Conservation (phyloP, 164 flowering plant genomes). For the Saururus chinensis region DNA sequence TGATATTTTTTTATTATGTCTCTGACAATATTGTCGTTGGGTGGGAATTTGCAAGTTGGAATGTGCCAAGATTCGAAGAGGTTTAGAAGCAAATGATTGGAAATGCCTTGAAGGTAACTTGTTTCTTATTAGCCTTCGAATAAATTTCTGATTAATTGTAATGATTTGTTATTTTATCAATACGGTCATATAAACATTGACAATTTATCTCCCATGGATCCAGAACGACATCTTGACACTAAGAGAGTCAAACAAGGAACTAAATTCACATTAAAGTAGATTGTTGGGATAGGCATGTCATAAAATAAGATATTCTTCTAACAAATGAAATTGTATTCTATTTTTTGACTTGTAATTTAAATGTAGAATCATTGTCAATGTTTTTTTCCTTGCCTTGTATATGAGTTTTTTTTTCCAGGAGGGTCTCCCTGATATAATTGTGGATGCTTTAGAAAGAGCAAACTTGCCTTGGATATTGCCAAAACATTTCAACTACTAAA, state of each 20-base stretch:
- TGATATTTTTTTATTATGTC: too few species aligned
- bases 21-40: conserved; percentile 24
- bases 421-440: conserved; percentile 63
- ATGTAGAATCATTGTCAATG: not conserved
- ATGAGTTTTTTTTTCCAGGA: conserved; percentile 35
- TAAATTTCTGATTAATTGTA: too few species aligned
- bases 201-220: not conserved
- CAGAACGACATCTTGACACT: not conserved
- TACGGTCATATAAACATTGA: not conserved
- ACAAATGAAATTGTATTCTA: too few species aligned
- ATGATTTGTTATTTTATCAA: too few species aligned
- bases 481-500: conserved; percentile 54
- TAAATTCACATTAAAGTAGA: too few species aligned
- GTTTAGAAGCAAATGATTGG: conserved; percentile 62
- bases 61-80: conserved; percentile 49
- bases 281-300: not conserved
- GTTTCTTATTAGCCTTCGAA: not conserved
- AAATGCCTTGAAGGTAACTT: conserved; percentile 70
- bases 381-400: not conserved
- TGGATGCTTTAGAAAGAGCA: conserved; percentile 66
- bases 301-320: too few species aligned
- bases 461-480: conserved; percentile 69
- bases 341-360: too few species aligned
- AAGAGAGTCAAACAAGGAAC: not conserved
- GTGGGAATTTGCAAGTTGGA: conserved; percentile 41